Base-by-base conservation (phyloP, 805 yeast genomes). In the Candida ovalis region DNA sequence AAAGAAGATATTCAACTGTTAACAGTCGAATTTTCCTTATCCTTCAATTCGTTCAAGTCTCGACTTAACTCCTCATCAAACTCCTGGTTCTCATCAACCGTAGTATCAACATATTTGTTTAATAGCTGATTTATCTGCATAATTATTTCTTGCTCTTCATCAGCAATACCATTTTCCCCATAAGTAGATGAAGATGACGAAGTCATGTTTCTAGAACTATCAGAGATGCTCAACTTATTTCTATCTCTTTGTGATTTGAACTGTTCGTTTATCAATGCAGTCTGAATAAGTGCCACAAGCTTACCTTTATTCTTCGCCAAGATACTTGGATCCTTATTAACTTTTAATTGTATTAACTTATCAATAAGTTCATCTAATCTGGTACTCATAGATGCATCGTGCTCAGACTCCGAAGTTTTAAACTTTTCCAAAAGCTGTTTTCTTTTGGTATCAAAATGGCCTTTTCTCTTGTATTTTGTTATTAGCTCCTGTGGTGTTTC, bases 261-360 rank as follows among this genome's bases (percentile, higher is more conserved):
- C 27, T 52, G 59, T 13, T 57, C 48, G 38, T 58, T 60, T 45
- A 76, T 68, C 41, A 78, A 70, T 32, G 74, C 76, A 1, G 82
- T 79, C 53, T 78, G 82, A 2, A 78, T 73, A 49, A 78, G 58
- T 0, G 82, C 82, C 0, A 74, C 75, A 58, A 75, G 66, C 42
- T 72, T 75, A 8, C 81, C 82, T 45, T 69, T 74, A 59, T 77
- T 78, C 55, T 76, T 62, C 1, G 69, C 60, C 19, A 78, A 58
- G 17, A 78, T 69, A 18, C 70, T 60, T 1, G 82, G 82, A 52
- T 78, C 80, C 32, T 70, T 64, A 41, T 70, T 66, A 22, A 77
- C 72, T 51, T 77, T 77, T 38, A 64, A 59, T 48, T 74, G 78
- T 3, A 78, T 71, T 59, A 77, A 60, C 23, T 73, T 56, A 42